Evolutionary conservation across 345 rosid genomes (phyloP).

Genomic region (Citrus trifoliata): DNA sequence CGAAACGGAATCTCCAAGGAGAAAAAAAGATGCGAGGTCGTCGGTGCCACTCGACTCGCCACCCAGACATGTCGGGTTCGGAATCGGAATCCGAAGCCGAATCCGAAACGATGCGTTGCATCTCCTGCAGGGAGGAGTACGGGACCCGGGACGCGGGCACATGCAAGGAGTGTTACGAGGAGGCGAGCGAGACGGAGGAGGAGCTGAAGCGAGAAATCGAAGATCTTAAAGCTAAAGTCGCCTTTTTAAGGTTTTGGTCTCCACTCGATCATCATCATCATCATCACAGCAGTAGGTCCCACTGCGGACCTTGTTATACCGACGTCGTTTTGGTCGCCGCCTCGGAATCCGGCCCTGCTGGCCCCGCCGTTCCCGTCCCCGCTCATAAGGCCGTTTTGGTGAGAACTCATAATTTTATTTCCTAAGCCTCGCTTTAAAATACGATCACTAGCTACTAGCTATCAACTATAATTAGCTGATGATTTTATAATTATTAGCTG

Average conservation of each 20-base stretch:
- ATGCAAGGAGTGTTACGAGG: slow-evolving; percentile 64
- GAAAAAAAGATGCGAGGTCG: background rate
- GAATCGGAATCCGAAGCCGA: slow-evolving; percentile 19
- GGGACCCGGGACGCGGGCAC: slow-evolving; percentile 46
- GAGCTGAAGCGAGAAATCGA: slow-evolving; percentile 78
- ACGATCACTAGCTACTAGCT: background rate
- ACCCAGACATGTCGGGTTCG: slow-evolving; percentile 7
- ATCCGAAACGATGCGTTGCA: slow-evolving; percentile 45
- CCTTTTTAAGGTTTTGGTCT: slow-evolving; percentile 56
- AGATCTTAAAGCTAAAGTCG: slow-evolving; percentile 65
- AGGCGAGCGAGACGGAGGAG: slow-evolving; percentile 59
- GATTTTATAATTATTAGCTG: too few species aligned
- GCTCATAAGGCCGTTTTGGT: slow-evolving; percentile 80
- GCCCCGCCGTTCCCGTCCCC: slow-evolving; percentile 44
- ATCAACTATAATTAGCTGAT: too few species aligned
- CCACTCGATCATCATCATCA: slow-evolving; percentile 36
- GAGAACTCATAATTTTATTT: background rate
- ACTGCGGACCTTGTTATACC: slow-evolving; percentile 33
- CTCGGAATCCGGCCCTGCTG: slow-evolving; percentile 34
- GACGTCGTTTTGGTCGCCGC: slow-evolving; percentile 69
- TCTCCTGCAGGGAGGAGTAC: slow-evolving; percentile 67
- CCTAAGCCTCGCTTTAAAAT: background rate
- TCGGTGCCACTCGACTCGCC: background rate
- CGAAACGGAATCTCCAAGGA: background rate
- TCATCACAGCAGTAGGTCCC: slow-evolving; percentile 16